Percentiles rank a stretch among this genome's conserved stretches.
Evolutionary conservation across 1,284 basidiomycete species (phyloP).

Genomic region (Bjerkandera adusta): DNA sequence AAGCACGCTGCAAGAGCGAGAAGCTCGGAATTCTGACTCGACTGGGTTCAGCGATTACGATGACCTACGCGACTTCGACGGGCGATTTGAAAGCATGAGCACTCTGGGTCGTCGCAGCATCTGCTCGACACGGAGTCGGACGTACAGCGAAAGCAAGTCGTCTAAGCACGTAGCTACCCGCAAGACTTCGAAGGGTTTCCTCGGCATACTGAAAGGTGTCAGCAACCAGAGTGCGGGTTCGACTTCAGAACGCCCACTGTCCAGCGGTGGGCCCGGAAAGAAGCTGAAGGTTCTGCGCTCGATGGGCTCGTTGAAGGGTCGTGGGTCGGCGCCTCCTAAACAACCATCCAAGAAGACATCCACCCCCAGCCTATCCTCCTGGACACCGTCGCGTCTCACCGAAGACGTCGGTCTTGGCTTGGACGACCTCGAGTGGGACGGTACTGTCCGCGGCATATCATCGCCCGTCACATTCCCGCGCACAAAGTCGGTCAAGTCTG

Average conservation of each 20-base stretch:
- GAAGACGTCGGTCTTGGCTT: slow-evolving; percentile 62
- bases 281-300: slow-evolving; percentile 72
- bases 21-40: slow-evolving; percentile 31
- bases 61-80: slow-evolving; percentile 79
- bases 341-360: slow-evolving; percentile 19
- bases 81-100: slow-evolving; percentile 76
- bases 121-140: slow-evolving; percentile 32
- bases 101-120: slow-evolving; percentile 51
- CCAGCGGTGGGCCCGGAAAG: slow-evolving; percentile 42
- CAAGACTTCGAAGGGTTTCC: slow-evolving; percentile 65
- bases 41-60: slow-evolving; percentile 80
- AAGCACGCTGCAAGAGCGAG: slow-evolving; percentile 32
- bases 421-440: slow-evolving; percentile 52
- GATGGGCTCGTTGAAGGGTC: slow-evolving; percentile 71
- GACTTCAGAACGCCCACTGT: slow-evolving; percentile 18
- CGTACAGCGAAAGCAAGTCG: slow-evolving; percentile 33
- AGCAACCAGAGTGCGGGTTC: slow-evolving; percentile 35
- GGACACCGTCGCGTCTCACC: slow-evolving; percentile 45
- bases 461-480: slow-evolving; percentile 27
- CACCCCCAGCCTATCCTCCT: slow-evolving; percentile 34
- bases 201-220: slow-evolving; percentile 46
- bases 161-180: slow-evolving; percentile 35
- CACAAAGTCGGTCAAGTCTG: slow-evolving; percentile 59
- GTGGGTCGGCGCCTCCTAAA: slow-evolving; percentile 20
- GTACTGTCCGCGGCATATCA: slow-evolving; percentile 15